Percentiles rank a stretch among this genome's conserved stretches.
Conservation (phyloP, 176 grass and related monocot species). For the Dendrocalamus sinicus region DNA sequence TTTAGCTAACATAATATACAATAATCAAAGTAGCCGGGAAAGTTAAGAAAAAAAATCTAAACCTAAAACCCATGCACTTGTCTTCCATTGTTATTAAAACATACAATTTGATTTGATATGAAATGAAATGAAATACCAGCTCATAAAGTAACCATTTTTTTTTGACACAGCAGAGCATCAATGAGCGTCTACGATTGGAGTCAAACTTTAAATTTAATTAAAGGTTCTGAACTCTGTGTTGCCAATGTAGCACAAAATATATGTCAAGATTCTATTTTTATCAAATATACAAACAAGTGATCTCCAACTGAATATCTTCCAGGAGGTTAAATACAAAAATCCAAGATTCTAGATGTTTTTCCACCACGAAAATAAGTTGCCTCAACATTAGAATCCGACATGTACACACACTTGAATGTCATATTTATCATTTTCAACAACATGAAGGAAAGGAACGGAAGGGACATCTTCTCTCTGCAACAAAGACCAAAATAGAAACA, state of each 20-base stretch:
- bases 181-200: background rate
- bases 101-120: constrained; percentile 8
- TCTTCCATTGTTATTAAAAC: constrained; percentile 1
- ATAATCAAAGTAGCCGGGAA: background rate
- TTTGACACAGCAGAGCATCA: background rate
- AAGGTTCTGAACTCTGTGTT: constrained; percentile 21
- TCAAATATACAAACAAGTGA: constrained; percentile 23
- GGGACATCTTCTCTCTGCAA: background rate
- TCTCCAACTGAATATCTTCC: constrained; percentile 10
- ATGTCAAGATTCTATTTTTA: background rate
- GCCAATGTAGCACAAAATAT: background rate
- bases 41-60: background rate
- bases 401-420: background rate
- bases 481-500: constrained; percentile 6
- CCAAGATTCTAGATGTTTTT: background rate
- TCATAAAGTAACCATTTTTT: background rate
- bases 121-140: background rate
- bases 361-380: background rate
- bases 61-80: background rate
- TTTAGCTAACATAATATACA: constrained; percentile 11
- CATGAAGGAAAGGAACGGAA: background rate
- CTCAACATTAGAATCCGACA: background rate
- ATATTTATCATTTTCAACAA: background rate
- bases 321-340: background rate
- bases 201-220: constrained; percentile 8